Evolutionary conservation across 1,139 yeast species (phyloP).

Genomic region (Insectozyma bohioensis): DNA sequence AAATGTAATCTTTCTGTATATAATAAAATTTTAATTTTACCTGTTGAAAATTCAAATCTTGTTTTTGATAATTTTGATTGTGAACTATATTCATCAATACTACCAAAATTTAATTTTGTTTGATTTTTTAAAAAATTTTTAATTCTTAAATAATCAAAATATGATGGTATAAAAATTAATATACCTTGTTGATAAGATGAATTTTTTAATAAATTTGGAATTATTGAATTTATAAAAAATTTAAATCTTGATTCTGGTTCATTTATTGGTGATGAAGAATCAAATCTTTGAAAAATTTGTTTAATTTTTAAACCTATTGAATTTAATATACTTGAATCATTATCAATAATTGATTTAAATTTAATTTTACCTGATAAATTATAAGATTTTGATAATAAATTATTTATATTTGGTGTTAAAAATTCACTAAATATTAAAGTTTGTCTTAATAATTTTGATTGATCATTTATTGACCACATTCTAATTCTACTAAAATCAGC

Average conservation of each 20-base stretch:
- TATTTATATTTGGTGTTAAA: slow-evolving; percentile 78
- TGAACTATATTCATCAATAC: slow-evolving; percentile 79
- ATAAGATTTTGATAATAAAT: slow-evolving; percentile 54
- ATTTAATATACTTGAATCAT: slow-evolving; percentile 46
- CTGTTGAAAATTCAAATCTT: slow-evolving; percentile 64
- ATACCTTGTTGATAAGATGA: slow-evolving; percentile 70
- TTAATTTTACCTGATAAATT: slow-evolving; percentile 70
- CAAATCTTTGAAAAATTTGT: slow-evolving; percentile 75
- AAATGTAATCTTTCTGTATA: slow-evolving; percentile 95
- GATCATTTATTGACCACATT: slow-evolving; percentile 90
- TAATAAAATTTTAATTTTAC: slow-evolving; percentile 68
- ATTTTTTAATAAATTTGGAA: slow-evolving; percentile 67
- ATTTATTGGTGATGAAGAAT: slow-evolving; percentile 51
- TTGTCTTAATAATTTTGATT: slow-evolving; percentile 74
- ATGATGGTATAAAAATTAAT: slow-evolving; percentile 78
- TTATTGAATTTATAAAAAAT: slow-evolving; percentile 67
- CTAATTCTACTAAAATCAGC: slow-evolving; percentile 91
- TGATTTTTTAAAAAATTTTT: slow-evolving; percentile 69
- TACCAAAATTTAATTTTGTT: slow-evolving; percentile 60
- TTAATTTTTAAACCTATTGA: slow-evolving; percentile 58
- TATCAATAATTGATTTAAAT: slow-evolving; percentile 40
- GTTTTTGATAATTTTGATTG: slow-evolving; percentile 69
- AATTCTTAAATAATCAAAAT: slow-evolving; percentile 80
- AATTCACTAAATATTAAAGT: slow-evolving; percentile 72
- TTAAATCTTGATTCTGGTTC: slow-evolving; percentile 84